A percentile compares a stretch with the other conserved stretches of the same genome.
phyloP scores from a whole-genome alignment of 768 basidiomycete genomes.

The Pluteus cervinus region DNA sequence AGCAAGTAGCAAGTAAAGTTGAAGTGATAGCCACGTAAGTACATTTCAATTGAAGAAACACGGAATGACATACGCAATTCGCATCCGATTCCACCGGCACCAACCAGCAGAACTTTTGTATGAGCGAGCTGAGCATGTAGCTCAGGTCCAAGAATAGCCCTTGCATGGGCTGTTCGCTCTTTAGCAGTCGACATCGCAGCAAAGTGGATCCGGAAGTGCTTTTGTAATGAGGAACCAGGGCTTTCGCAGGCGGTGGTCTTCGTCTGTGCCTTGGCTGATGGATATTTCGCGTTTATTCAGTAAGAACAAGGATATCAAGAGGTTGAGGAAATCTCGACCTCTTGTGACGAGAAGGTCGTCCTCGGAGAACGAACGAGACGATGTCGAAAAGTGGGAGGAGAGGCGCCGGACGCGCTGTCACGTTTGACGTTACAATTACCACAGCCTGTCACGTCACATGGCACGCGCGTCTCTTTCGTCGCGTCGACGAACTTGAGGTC shows the following conservation, averaged over 20 bases:
- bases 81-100: constrained; percentile 96
- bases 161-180: constrained; percentile 55
- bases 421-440: constrained; percentile 17
- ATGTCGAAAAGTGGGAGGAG: too few relatives aligned
- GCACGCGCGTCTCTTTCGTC: too few relatives aligned
- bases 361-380: too few relatives aligned
- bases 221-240: too few relatives aligned
- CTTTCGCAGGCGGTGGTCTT: too few relatives aligned
- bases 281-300: too few relatives aligned
- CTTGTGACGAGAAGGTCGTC: too few relatives aligned
- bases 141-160: constrained; percentile 75
- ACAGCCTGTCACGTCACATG: constrained; percentile 17
- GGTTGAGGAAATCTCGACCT: too few relatives aligned
- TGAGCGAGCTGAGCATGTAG: constrained; percentile 53
- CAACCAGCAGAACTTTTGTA: constrained; percentile 81
- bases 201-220: too few relatives aligned
- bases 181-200: constrained; percentile 45
- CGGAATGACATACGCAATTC: constrained; percentile 65
- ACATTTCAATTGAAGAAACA: neutral
- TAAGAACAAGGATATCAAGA: too few relatives aligned
- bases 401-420: constrained; percentile 20
- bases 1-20: neutral
- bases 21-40: neutral
- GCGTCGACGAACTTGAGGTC: too few relatives aligned
- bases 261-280: too few relatives aligned